Conservation (phyloP, 1,284 basidiomycete species). For the Moniliophthora roreri region DNA sequence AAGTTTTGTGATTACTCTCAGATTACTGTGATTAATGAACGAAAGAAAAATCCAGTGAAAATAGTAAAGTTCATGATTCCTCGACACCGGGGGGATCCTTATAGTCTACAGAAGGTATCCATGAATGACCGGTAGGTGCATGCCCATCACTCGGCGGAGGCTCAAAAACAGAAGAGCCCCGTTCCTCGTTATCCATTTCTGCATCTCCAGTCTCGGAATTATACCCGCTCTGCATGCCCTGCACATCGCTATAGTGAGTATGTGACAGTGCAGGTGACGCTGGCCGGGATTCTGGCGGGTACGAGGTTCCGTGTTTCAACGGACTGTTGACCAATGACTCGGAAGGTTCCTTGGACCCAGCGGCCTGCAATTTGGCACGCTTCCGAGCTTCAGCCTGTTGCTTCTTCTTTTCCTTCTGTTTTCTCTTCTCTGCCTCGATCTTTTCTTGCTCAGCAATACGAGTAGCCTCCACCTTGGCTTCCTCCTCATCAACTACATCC, state of each 20-base stretch:
- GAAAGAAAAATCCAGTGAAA: no score
- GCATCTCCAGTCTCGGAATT: not conserved
- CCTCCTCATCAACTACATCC: constrained; percentile 67
- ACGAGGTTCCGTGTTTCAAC: constrained; percentile 1
- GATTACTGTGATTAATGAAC: no score
- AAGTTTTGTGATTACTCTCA: no score
- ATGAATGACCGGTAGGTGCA: not conserved
- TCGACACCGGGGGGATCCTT: not conserved
- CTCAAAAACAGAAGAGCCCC: not conserved
- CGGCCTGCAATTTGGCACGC: constrained; percentile 43
- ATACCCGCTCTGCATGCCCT: not conserved
- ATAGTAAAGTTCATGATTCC: no score
- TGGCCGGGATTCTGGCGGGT: constrained; percentile 1
- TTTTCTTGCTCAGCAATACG: constrained; percentile 40
- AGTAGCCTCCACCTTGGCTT: constrained; percentile 46
- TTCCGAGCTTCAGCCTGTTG: constrained; percentile 53
- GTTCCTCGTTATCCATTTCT: not conserved
- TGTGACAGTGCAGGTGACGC: not conserved
- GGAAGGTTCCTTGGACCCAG: not conserved
- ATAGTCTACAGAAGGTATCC: not conserved
- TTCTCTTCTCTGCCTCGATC: constrained; percentile 47
- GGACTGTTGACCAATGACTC: not conserved
- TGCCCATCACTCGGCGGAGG: not conserved
- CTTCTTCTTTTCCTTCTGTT: constrained; percentile 48
- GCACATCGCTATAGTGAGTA: not conserved